Evolutionary conservation across 1,284 basidiomycete species (phyloP).

Genomic region (Grifola frondosa): DNA sequence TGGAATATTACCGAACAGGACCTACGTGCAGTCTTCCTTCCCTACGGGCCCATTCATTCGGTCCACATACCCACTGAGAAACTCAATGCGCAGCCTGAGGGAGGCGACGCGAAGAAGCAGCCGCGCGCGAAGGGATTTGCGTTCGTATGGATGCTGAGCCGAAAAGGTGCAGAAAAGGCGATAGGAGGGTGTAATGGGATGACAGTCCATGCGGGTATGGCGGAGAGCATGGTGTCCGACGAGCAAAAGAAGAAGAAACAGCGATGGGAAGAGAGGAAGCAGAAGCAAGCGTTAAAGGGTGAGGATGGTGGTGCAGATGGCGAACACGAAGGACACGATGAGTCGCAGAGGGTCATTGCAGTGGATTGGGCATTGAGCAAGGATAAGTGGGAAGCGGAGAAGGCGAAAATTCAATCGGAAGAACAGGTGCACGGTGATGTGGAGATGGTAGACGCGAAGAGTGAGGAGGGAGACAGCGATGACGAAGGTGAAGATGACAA

Average conservation of each 20-base stretch:
- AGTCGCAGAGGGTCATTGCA: conserved; percentile 73
- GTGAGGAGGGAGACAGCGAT: conserved; percentile 29
- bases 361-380: conserved; percentile 98
- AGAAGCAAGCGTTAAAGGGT: conserved; percentile 37
- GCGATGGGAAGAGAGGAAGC: conserved; percentile 57
- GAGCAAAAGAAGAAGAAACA: conserved; percentile 79
- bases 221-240: conserved; percentile 60
- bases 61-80: conserved; percentile 69
- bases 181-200: conserved; percentile 85
- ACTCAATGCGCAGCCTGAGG: conserved; percentile 27
- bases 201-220: conserved; percentile 66
- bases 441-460: conserved; percentile 32
- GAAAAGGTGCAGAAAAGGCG: conserved; percentile 84
- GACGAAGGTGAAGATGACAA: conserved; percentile 27
- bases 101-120: conserved; percentile 14
- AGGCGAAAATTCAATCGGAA: conserved; percentile 50
- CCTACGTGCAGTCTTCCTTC: conserved; percentile 84
- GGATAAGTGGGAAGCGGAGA: conserved; percentile 86
- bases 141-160: conserved; percentile 92
- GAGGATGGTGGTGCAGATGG: conserved; percentile 37
- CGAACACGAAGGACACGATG: conserved; percentile 41
- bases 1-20: conserved; percentile 85
- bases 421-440: conserved; percentile 35
- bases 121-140: conserved; percentile 82
- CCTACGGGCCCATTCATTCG: conserved; percentile 85